Percentiles rank a stretch among this genome's conserved stretches.
Evolutionary conservation across 768 basidiomycete genomes (phyloP).

Genomic region (Mycena olivaceomarginata): DNA sequence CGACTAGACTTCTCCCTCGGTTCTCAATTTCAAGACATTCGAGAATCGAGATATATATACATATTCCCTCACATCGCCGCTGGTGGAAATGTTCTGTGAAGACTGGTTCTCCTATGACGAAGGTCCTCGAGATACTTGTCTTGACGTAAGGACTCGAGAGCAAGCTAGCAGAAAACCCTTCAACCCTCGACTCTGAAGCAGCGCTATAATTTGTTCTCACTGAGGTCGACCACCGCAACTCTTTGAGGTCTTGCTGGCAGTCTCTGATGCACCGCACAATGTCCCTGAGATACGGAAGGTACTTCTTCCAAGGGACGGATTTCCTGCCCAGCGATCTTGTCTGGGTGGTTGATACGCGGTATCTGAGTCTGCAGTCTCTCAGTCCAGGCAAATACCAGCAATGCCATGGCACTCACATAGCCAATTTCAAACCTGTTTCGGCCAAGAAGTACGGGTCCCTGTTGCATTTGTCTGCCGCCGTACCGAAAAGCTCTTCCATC

Average conservation of each 20-base stretch:
- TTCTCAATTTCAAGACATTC: too few species aligned
- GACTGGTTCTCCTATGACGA: not conserved
- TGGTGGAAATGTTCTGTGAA: not conserved
- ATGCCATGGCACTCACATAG: not conserved
- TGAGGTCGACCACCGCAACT: not conserved
- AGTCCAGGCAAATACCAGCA: not conserved
- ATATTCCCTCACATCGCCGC: not conserved
- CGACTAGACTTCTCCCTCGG: too few species aligned
- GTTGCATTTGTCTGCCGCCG: slow-evolving; percentile 3
- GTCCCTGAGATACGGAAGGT: not conserved
- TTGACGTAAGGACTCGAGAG: not conserved
- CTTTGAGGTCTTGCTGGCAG: not conserved
- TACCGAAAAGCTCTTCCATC: not conserved
- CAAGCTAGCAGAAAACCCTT: not conserved
- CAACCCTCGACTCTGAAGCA: too few species aligned
- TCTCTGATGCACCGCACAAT: not conserved
- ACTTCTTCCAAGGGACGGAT: not conserved
- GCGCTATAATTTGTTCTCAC: too few species aligned
- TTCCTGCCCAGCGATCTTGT: not conserved
- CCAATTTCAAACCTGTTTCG: slow-evolving; percentile 12
- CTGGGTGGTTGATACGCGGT: not conserved
- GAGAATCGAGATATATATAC: too few species aligned
- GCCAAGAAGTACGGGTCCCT: slow-evolving; percentile 1
- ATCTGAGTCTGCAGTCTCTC: not conserved
- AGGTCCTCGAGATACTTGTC: not conserved